Evolutionary conservation across 768 basidiomycete species (phyloP).

Genomic region (Xerocomellus intermedius): DNA sequence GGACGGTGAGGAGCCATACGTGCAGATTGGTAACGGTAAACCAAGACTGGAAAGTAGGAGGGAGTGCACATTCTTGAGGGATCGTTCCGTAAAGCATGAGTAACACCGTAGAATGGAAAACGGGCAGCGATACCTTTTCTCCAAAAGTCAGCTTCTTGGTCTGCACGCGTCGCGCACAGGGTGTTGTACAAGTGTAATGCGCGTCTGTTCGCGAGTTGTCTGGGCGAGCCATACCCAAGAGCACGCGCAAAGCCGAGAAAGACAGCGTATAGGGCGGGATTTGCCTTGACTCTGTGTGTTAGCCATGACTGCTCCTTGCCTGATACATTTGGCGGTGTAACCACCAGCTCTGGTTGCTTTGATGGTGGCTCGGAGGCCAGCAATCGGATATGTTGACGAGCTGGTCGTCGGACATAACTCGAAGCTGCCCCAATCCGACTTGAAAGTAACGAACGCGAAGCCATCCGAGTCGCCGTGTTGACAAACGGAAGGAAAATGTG

Average conservation of each 20-base stretch:
- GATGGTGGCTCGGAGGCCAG: conserved; percentile 9
- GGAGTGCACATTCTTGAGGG: conserved; percentile 69
- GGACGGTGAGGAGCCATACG: conserved; percentile 86
- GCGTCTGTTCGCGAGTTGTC: conserved; percentile 60
- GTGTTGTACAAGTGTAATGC: conserved; percentile 56
- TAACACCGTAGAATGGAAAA: neutral
- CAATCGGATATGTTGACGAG: conserved; percentile 9
- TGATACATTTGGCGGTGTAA: neutral
- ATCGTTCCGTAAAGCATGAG: conserved; percentile 1
- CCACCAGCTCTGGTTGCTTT: conserved; percentile 4
- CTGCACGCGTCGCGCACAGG: conserved; percentile 54
- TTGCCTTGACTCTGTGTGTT: conserved; percentile 49
- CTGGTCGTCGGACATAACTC: conserved; percentile 6
- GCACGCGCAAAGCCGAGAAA: conserved; percentile 49
- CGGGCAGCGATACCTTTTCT: conserved; percentile 48
- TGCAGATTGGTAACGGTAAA: conserved; percentile 93
- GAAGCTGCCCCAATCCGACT: conserved; percentile 5
- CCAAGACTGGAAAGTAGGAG: conserved; percentile 96
- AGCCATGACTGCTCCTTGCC: conserved; percentile 48
- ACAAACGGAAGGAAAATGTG: neutral
- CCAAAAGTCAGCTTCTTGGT: conserved; percentile 64
- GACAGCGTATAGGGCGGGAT: conserved; percentile 43
- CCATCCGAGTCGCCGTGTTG: conserved; percentile 10
- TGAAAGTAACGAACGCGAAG: conserved; percentile 12
- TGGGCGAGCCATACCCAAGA: conserved; percentile 60